These are phyloP conservation scores for Hemisphaericaspora xylofermentans DNA, from an alignment of 1,139 yeast genomes.

Conservation along the genomic window DNA sequence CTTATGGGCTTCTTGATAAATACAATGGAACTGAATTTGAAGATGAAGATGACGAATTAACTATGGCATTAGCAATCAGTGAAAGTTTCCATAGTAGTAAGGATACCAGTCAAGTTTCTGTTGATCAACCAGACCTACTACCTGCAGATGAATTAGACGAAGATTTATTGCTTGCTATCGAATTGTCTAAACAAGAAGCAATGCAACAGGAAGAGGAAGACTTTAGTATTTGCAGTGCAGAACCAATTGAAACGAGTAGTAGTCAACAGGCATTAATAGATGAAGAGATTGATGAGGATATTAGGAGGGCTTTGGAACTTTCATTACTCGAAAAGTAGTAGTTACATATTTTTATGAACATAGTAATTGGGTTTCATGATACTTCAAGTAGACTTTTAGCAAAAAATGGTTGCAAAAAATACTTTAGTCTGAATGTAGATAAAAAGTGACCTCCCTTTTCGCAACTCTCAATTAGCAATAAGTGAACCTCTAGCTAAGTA, in stretches of 20 bases:
- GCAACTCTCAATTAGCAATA: too few relatives aligned
- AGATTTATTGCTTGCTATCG: conserved; percentile 26
- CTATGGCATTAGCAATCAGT: conserved; percentile 55
- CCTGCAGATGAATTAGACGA: conserved; percentile 18
- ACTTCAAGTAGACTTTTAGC: too few relatives aligned
- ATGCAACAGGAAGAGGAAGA: conserved; percentile 3
- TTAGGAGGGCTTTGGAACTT: conserved; percentile 27
- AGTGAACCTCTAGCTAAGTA: too few relatives aligned
- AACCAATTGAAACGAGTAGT: conserved; percentile 3
- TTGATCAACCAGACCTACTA: conserved; percentile 7
- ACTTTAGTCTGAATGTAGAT: too few relatives aligned
- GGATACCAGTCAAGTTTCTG: conserved; percentile 7
- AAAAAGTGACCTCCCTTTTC: too few relatives aligned
- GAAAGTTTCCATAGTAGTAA: conserved; percentile 26
- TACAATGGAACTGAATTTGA: conserved; percentile 43
- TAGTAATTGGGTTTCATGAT: neutral
- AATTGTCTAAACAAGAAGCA: conserved; percentile 18
- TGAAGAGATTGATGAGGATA: conserved; percentile 17
- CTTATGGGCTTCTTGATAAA: conserved; percentile 35
- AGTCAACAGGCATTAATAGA: conserved; percentile 2
- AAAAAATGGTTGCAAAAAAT: neutral
- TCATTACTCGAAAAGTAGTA: conserved; percentile 23
- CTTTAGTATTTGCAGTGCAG: neutral
- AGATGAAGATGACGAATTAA: conserved; percentile 47
- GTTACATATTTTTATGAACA: neutral